Evolutionary conservation across 2,329 filamentous ascomycete genomes (phyloP).

Genomic region (Xylaria arbuscula): DNA sequence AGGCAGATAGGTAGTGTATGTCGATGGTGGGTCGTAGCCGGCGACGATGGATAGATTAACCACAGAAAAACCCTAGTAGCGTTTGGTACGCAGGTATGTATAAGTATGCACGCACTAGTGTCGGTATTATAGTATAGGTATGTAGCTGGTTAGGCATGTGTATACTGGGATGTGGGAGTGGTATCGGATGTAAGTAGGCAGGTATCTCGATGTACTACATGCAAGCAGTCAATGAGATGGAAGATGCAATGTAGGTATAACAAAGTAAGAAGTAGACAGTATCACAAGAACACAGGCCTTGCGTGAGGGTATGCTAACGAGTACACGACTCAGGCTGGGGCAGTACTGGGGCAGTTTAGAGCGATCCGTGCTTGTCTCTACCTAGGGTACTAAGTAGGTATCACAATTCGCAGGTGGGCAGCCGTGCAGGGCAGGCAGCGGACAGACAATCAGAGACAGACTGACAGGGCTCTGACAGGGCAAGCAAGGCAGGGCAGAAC

Average conservation of each 20-base stretch:
- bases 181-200: neutral
- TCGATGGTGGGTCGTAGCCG: conserved; percentile 37
- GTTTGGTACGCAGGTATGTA: conserved; percentile 23
- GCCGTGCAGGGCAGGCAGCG: conserved; percentile 26
- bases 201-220: conserved; percentile 10
- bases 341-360: conserved; percentile 7
- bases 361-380: conserved; percentile 16
- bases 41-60: conserved; percentile 33
- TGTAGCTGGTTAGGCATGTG: no score
- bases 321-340: neutral
- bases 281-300: conserved; percentile 27
- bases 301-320: conserved; percentile 23
- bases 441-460: conserved; percentile 15
- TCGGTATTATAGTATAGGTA: conserved; percentile 21
- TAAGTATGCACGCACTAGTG: neutral
- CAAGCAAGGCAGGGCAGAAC: conserved; percentile 29
- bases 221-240: neutral
- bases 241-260: no score
- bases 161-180: neutral
- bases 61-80: conserved; percentile 15
- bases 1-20: conserved; percentile 7
- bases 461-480: conserved; percentile 23
- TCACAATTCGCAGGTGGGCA: conserved; percentile 26
- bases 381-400: conserved; percentile 9
- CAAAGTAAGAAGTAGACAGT: conserved; percentile 10